Percentiles rank a stretch among this genome's conserved stretches.
phyloP scores from a whole-genome alignment of 768 basidiomycete species.

The Hydnum rufescens region DNA sequence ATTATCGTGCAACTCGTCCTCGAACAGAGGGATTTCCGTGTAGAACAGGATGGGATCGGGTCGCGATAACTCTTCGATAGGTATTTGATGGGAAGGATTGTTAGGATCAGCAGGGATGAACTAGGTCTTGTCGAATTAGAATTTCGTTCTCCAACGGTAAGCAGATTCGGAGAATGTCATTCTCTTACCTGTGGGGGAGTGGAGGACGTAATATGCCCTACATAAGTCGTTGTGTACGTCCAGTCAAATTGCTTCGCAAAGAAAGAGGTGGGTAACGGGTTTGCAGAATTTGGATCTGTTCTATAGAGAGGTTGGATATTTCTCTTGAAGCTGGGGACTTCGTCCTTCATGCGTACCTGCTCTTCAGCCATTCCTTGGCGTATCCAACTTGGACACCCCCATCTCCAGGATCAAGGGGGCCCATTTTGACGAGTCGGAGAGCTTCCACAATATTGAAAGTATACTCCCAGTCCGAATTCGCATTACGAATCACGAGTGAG shows the following conservation, averaged over 20 bases:
- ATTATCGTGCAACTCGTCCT: conserved; percentile 95
- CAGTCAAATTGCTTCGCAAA: conserved; percentile 84
- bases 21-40: conserved; percentile 83
- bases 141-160: neutral
- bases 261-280: conserved; percentile 51
- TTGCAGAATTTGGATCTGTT: conserved; percentile 40
- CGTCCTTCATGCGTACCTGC: conserved; percentile 34
- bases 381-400: conserved; percentile 89
- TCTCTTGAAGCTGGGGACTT: neutral
- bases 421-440: conserved; percentile 51
- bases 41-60: conserved; percentile 97
- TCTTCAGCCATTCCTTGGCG: conserved; percentile 85
- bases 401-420: conserved; percentile 56
- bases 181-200: conserved; percentile 6
- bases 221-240: conserved; percentile 87
- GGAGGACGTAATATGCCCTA: conserved; percentile 38
- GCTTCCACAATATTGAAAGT: conserved; percentile 49
- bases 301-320: conserved; percentile 20
- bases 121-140: too few relatives aligned
- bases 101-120: conserved; percentile 31
- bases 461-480: conserved; percentile 40
- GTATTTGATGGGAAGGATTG: conserved; percentile 45
- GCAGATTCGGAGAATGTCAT: too few relatives aligned
- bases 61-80: conserved; percentile 63
- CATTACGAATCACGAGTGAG: conserved; percentile 44